Evolutionary conservation across 2,329 filamentous ascomycete genomes (phyloP).

Genomic region (Alternaria solani): DNA sequence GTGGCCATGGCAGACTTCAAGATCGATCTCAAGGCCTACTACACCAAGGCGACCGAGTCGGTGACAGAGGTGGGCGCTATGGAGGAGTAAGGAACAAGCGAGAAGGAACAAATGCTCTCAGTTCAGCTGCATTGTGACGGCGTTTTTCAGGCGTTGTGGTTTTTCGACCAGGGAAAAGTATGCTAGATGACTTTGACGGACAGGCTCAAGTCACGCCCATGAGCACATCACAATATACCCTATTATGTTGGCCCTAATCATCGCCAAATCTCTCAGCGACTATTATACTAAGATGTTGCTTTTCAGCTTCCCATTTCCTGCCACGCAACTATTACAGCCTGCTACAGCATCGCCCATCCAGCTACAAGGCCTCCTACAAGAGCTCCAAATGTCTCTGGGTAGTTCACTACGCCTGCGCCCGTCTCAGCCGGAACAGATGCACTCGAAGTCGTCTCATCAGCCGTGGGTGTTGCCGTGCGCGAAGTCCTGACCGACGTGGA

Average conservation of each 20-base stretch:
- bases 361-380: conserved; percentile 33
- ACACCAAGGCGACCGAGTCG: conserved; percentile 40
- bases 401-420: conserved; percentile 27
- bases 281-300: not conserved
- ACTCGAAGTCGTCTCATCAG: conserved; percentile 17
- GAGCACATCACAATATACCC: conserved; percentile 40
- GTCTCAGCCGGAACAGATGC: conserved; percentile 22
- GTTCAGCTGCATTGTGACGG: conserved; percentile 32
- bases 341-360: conserved; percentile 28
- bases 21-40: conserved; percentile 76
- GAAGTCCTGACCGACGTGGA: conserved; percentile 15
- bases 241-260: conserved; percentile 20
- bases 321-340: not conserved
- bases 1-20: conserved; percentile 90
- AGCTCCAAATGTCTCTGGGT: conserved; percentile 25
- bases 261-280: not conserved
- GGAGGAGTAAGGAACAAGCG: conserved; percentile 49
- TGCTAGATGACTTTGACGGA: conserved; percentile 20
- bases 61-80: conserved; percentile 62
- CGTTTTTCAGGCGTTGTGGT: conserved; percentile 34
- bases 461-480: conserved; percentile 11
- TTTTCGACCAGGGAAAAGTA: conserved; percentile 28
- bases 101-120: not conserved
- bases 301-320: not conserved
- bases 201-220: conserved; percentile 13